These are phyloP conservation scores for Teunomyces barrocoloradensis DNA, from an alignment of 805 yeast species.

Conservation along the genomic window DNA sequence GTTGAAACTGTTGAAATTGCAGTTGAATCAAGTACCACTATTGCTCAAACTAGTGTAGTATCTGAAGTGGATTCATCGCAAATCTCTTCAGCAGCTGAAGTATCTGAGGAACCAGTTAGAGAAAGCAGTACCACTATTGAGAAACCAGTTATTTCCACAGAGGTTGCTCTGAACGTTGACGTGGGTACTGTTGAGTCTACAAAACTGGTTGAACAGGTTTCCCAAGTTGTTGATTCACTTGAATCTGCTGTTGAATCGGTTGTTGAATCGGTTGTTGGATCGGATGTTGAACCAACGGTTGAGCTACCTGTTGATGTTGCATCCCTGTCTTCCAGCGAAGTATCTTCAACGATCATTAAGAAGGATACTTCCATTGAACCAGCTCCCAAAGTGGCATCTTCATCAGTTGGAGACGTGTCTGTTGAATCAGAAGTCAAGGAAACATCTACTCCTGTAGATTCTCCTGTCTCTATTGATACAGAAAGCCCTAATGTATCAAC, in stretches of 20 bases:
- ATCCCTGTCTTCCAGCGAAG: too few species aligned
- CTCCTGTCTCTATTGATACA: too few species aligned
- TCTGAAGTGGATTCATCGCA: background rate
- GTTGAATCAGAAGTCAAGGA: too few species aligned
- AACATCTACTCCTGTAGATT: too few species aligned
- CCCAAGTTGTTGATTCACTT: background rate
- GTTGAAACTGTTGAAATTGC: background rate
- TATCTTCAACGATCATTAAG: too few species aligned
- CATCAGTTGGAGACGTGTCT: background rate
- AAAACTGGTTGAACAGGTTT: background rate
- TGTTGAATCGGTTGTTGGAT: conserved; percentile 2
- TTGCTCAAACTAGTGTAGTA: background rate
- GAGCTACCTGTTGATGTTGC: background rate
- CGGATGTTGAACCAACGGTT: background rate
- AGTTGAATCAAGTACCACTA: background rate
- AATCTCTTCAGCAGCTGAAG: background rate
- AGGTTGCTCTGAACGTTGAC: too few species aligned
- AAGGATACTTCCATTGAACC: background rate
- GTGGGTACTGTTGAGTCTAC: background rate
- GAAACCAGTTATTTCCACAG: too few species aligned
- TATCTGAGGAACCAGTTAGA: too few species aligned
- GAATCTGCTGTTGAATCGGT: conserved; percentile 6
- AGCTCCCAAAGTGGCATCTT: background rate
- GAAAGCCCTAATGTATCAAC: too few species aligned
- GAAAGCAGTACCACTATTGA: too few species aligned